Conservation (phyloP, 768 basidiomycete species). For the Plicaturopsis crispa region DNA sequence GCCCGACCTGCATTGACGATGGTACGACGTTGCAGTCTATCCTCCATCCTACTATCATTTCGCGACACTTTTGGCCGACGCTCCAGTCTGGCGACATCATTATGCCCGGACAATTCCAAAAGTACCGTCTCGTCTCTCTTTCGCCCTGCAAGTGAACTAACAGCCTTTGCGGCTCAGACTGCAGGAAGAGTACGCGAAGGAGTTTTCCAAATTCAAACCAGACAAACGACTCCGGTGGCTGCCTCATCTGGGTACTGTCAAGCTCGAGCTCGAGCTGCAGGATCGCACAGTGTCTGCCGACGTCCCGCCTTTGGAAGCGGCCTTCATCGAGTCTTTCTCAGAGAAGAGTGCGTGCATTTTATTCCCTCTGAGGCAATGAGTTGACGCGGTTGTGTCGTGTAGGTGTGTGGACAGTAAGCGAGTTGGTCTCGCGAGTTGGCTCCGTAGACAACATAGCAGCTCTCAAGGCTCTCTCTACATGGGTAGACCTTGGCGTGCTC, state of each 20-base stretch:
- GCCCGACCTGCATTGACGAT: conserved; percentile 1
- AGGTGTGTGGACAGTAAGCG: conserved; percentile 70
- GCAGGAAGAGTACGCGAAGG: conserved; percentile 68
- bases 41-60: conserved; percentile 87
- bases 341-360: conserved; percentile 40
- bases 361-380: neutral
- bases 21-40: conserved; percentile 42
- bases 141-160: conserved; percentile 1
- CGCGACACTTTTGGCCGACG: conserved; percentile 91
- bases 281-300: conserved; percentile 73
- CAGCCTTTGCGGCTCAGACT: conserved; percentile 39
- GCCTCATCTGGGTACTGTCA: conserved; percentile 81
- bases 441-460: conserved; percentile 56
- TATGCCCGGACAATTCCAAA: conserved; percentile 82
- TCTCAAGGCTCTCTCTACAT: conserved; percentile 71
- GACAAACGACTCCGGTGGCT: conserved; percentile 90
- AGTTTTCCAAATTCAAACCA: conserved; percentile 81
- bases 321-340: conserved; percentile 82
- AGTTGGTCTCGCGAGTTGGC: conserved; percentile 57
- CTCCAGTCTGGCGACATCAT: conserved; percentile 64
- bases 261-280: conserved; percentile 71
- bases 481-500: conserved; percentile 78
- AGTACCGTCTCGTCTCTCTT: conserved; percentile 36
- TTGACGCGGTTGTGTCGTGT: neutral
- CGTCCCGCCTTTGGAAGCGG: conserved; percentile 85